These are phyloP conservation scores for Pontederia paniculata DNA, from an alignment of 176 grass and related monocot genomes.

Conservation along the genomic window DNA sequence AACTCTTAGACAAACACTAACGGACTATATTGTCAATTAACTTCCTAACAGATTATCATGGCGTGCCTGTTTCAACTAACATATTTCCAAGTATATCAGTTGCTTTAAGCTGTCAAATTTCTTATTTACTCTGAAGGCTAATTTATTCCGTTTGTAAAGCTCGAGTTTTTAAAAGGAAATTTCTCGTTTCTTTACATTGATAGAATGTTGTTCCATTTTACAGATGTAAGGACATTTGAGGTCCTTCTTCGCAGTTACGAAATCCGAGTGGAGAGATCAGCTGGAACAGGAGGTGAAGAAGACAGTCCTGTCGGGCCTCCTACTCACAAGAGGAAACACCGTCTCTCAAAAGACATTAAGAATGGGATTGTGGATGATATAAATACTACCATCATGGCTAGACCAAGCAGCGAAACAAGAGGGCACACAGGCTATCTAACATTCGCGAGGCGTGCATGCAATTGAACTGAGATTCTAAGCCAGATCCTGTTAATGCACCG, in stretches of 20 bases:
- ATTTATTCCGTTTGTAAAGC: too few relatives aligned
- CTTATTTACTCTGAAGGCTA: too few relatives aligned
- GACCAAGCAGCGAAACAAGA: constrained; percentile 44
- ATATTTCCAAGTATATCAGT: too few relatives aligned
- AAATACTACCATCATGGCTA: constrained; percentile 41
- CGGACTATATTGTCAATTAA: too few relatives aligned
- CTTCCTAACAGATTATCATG: too few relatives aligned
- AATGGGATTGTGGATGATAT: constrained; percentile 13
- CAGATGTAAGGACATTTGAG: constrained; percentile 95
- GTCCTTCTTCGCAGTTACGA: constrained; percentile 72
- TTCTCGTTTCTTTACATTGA: neutral
- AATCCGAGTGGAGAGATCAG: constrained; percentile 35
- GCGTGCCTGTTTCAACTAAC: too few relatives aligned
- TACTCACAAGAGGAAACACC: constrained; percentile 52
- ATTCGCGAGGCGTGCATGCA: constrained; percentile 47
- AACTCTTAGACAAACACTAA: too few relatives aligned
- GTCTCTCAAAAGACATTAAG: constrained; percentile 10
- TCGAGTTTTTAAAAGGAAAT: too few relatives aligned
- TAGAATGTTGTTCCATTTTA: constrained; percentile 4
- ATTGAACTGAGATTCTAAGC: neutral
- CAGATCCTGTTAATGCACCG: too few relatives aligned
- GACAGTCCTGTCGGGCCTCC: constrained; percentile 24
- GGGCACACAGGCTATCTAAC: constrained; percentile 91
- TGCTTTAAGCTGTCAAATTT: too few relatives aligned
- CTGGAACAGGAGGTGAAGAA: constrained; percentile 20